phyloP scores from a whole-genome alignment of 1,284 basidiomycete species.

The Austropuccinia psidii region DNA sequence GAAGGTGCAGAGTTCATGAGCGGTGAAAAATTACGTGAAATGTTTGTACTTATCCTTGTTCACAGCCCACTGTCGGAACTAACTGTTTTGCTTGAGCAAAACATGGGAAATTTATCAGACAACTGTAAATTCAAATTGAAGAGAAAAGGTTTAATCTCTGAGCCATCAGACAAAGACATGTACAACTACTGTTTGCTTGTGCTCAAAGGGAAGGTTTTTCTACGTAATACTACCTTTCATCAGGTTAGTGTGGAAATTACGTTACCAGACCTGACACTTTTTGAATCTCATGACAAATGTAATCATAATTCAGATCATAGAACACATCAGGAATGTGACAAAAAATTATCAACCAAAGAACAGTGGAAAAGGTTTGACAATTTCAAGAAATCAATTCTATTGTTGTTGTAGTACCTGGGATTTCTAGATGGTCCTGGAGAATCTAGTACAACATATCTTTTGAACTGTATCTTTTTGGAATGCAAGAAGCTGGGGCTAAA shows the following conservation, averaged over 20 bases:
- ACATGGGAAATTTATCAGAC: background rate
- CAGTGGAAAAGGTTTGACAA: conserved; percentile 41
- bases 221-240: too few relatives aligned
- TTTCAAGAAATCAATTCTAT: conserved; percentile 48
- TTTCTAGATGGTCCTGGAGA: conserved; percentile 43
- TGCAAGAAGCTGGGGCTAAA: background rate
- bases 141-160: background rate
- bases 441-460: background rate
- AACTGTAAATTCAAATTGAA: background rate
- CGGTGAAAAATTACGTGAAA: background rate
- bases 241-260: too few relatives aligned
- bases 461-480: background rate
- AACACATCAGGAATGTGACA: too few relatives aligned
- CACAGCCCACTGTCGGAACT: background rate
- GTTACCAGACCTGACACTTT: too few relatives aligned
- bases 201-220: too few relatives aligned
- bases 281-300: too few relatives aligned
- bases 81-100: background rate
- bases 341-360: conserved; percentile 52
- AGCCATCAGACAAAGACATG: too few relatives aligned
- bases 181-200: too few relatives aligned
- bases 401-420: conserved; percentile 46
- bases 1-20: background rate
- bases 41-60: background rate
- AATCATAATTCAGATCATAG: too few relatives aligned